Base-by-base conservation (phyloP, 2,329 filamentous ascomycete species). In the Trichoderma lentiforme region DNA sequence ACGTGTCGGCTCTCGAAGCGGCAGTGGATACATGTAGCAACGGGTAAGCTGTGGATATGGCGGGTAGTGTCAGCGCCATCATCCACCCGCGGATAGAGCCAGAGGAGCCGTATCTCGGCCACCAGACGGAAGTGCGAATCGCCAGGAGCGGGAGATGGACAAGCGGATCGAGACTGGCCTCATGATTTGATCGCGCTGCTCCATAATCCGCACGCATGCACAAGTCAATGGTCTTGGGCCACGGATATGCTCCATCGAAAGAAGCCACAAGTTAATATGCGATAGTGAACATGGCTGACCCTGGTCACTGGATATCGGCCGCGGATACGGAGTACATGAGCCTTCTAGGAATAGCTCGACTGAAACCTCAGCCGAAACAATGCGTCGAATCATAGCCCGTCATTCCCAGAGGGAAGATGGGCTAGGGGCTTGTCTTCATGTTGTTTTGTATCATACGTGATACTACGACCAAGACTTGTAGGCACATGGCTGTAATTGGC, bases 341-440 rank as follows among this genome's bases (percentile, higher is more conserved):
- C 39, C 1, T 24, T 61, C 39, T 24, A n/a, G 53, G 66, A 24
- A 69, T 51, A 36, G 57, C 21, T 51, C 28, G 26, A 58, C 66
- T 70, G 66, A 70, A 70, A 61, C 66, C 9, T 61, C 66, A 62
- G 57, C 66, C 57, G 39, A 62, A 70, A 62, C 56, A 32, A 18
- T 2, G 34, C n/a, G 26, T 26, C 26, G 65, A 68, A 32, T 58
- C 64, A 58, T 43, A 57, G 32, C 24, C 15, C 18, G 51, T n/a
- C 28, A 58, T 43, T 58, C 15, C 1, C 26, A 14, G 12, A n/a
- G 32, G 64, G 28, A 9, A 36, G 15, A 21, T 14, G 32, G 32
- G 47, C 21, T 39, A 15, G 47, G 63, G 63, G 47, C 47, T 57
- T 24, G 32, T 47, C 28, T 8, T 43, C 18, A 4, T n/a, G 3